phyloP scores from a whole-genome alignment of 2,329 filamentous ascomycete species.

The Fusarium fracticaudum region DNA sequence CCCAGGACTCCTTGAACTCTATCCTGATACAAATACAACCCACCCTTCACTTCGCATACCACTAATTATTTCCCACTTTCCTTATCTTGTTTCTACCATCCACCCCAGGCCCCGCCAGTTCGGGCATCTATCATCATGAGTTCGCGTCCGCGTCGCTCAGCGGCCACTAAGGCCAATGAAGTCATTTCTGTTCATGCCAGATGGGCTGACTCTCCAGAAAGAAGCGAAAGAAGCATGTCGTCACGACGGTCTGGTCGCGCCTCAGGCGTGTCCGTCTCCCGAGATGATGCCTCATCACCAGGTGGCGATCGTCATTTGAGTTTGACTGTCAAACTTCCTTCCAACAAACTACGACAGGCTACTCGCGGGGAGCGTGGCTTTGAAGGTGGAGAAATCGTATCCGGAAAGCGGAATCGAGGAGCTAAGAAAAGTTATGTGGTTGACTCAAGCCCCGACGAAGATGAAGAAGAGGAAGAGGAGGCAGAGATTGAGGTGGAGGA shows the following conservation, averaged over 20 bases:
- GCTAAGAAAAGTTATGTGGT: slow-evolving; percentile 70
- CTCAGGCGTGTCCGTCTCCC: slow-evolving; percentile 54
- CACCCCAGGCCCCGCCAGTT: slow-evolving; percentile 30
- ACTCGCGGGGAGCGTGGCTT: slow-evolving; percentile 55
- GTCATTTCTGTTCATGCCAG: slow-evolving; percentile 54
- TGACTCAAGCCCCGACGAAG: slow-evolving; percentile 62
- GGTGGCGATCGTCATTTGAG: slow-evolving; percentile 55
- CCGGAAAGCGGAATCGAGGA: slow-evolving; percentile 63
- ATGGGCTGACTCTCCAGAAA: slow-evolving; percentile 54
- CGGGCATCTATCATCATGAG: slow-evolving; percentile 51
- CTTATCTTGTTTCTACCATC: not conserved
- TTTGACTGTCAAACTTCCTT: slow-evolving; percentile 62
- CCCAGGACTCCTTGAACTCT: not conserved
- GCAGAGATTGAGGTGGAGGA: slow-evolving; percentile 53
- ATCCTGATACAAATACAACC: slow-evolving; percentile 2
- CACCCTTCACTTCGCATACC: not conserved
- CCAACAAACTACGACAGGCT: slow-evolving; percentile 62
- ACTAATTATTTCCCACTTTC: slow-evolving; percentile 1
- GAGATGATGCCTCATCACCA: slow-evolving; percentile 58
- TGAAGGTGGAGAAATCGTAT: slow-evolving; percentile 58
- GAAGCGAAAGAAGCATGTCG: slow-evolving; percentile 57
- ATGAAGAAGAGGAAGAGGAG: slow-evolving; percentile 53
- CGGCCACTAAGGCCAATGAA: slow-evolving; percentile 54
- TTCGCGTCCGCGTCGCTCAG: slow-evolving; percentile 58
- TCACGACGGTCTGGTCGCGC: slow-evolving; percentile 61